Percentiles rank a stretch among this genome's conserved stretches.
Conservation (phyloP, 257 asterid species). For the Ligustrum vulgare region DNA sequence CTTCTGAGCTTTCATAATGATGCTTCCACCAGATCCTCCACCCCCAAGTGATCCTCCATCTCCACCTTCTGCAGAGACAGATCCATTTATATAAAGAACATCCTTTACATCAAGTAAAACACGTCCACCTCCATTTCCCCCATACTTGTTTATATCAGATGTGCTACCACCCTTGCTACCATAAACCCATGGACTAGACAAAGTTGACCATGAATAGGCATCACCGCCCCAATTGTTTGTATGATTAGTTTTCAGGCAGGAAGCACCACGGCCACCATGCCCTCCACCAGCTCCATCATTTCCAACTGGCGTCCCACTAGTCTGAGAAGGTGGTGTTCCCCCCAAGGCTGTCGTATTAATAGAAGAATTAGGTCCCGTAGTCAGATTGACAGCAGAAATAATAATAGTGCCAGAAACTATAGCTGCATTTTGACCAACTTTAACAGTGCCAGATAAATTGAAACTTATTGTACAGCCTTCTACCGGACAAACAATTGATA, state of each 20-base stretch:
- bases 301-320: conserved; percentile 96
- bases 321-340: conserved; percentile 88
- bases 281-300: conserved; percentile 96
- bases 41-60: conserved; percentile 88
- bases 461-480: conserved; percentile 77
- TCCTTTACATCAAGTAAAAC: conserved; percentile 62
- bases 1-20: conserved; percentile 63
- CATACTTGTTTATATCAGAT: conserved; percentile 61
- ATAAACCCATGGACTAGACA: conserved; percentile 80
- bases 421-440: conserved; percentile 72
- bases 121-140: conserved; percentile 96
- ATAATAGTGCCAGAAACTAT: conserved; percentile 75
- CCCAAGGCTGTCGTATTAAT: conserved; percentile 76
- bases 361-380: conserved; percentile 66
- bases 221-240: conserved; percentile 95
- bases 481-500: conserved; percentile 65
- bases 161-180: conserved; percentile 93
- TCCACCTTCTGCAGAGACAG: conserved; percentile 90
- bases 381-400: conserved; percentile 56
- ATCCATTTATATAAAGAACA: conserved; percentile 70
- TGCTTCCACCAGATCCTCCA: conserved; percentile 98
- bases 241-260: conserved; percentile 72
- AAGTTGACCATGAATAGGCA: conserved; percentile 80
- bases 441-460: conserved; percentile 75
- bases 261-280: conserved; percentile 99